Conservation (phyloP, 768 basidiomycete genomes). For the Lactarius hatsudake region DNA sequence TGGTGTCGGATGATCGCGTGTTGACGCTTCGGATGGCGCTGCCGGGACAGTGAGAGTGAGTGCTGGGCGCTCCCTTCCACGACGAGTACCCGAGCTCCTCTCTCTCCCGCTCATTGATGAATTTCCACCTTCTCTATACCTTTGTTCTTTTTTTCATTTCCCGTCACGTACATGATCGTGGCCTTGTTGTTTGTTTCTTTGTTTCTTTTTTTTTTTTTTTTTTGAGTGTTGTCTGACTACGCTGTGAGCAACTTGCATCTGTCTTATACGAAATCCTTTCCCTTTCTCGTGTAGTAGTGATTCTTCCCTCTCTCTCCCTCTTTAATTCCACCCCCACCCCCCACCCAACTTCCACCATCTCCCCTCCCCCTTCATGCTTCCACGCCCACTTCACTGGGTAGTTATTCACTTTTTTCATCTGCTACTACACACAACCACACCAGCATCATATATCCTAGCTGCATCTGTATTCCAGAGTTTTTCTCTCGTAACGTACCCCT, state of each 20-base stretch:
- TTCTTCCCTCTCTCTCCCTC: not conserved
- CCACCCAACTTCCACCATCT: not conserved
- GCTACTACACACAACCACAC: conserved; percentile 27
- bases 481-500: conserved; percentile 1
- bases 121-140: not conserved
- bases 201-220: not conserved
- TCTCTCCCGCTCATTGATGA: too few relatives aligned
- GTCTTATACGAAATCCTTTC: conserved; percentile 3
- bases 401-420: conserved; percentile 19
- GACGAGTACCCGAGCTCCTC: too few relatives aligned
- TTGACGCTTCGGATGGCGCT: conserved; percentile 59
- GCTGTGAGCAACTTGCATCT: conserved; percentile 24
- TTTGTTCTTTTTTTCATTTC: not conserved
- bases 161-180: conserved; percentile 3
- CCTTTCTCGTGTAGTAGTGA: not conserved
- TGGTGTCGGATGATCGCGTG: conserved; percentile 87
- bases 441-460: conserved; percentile 29
- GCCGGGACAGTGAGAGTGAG: conserved; percentile 26
- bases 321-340: not conserved
- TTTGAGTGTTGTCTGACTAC: conserved; percentile 26
- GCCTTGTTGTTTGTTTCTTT: not conserved
- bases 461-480: conserved; percentile 28
- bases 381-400: not conserved
- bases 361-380: not conserved
- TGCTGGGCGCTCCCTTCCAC: conserved; percentile 12